A percentile compares a stretch with the other conserved stretches of the same genome.
phyloP scores from a whole-genome alignment of 1,139 yeast species.

The Hansenula sp. region DNA sequence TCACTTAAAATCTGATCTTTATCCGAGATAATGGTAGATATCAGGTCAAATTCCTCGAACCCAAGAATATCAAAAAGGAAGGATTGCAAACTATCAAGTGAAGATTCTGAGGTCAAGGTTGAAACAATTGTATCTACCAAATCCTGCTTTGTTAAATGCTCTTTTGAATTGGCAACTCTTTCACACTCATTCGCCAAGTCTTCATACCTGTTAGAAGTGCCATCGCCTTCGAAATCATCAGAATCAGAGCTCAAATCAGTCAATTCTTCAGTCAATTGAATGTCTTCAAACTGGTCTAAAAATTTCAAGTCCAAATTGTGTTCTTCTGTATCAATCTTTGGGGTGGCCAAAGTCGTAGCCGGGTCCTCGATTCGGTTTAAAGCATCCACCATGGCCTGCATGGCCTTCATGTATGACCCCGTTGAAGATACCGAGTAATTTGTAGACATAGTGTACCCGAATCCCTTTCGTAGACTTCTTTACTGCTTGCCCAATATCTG shows the following conservation, averaged over 20 bases:
- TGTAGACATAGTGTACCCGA: too few species aligned
- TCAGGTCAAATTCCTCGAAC: constrained; percentile 77
- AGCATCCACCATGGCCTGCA: constrained; percentile 58
- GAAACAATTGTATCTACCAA: constrained; percentile 22
- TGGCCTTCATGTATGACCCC: constrained; percentile 73
- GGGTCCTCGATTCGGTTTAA: constrained; percentile 32
- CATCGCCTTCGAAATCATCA: constrained; percentile 8
- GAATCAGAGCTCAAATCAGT: constrained; percentile 20
- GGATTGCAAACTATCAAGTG: constrained; percentile 31
- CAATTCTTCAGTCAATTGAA: constrained; percentile 26
- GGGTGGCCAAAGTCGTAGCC: constrained; percentile 16
- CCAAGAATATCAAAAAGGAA: constrained; percentile 75
- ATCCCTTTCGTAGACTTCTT: background rate
- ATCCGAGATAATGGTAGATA: constrained; percentile 59
- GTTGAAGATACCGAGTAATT: constrained; percentile 58
- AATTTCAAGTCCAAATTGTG: constrained; percentile 20
- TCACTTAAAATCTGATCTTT: constrained; percentile 31
- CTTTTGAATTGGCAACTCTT: constrained; percentile 17
- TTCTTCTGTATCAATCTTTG: constrained; percentile 25
- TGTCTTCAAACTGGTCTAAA: constrained; percentile 33
- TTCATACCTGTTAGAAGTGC: constrained; percentile 5
- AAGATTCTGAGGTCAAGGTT: constrained; percentile 23
- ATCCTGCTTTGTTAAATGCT: constrained; percentile 17
- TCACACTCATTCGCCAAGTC: constrained; percentile 15
- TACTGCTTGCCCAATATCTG: too few species aligned